Evolutionary conservation across 768 basidiomycete species (phyloP), one percentile per base, ranked within the genome.

Genomic region (Suillus fuscotomentosus): DNA sequence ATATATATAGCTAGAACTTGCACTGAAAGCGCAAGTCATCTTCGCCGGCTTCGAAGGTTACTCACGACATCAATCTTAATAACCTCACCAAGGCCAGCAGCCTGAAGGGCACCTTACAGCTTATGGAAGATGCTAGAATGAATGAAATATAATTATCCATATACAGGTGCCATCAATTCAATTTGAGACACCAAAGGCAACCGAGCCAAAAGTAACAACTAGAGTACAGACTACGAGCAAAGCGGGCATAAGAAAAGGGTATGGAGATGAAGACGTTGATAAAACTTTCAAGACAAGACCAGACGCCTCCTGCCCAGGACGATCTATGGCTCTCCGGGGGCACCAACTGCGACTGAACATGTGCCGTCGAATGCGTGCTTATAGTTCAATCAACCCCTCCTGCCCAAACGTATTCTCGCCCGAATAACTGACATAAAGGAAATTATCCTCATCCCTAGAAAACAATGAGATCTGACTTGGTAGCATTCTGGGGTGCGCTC

Each of bases 381-480:
- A 76, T 75, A 76, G 70, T 60, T 77, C 75, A 60, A 76, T 67
- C 73, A 71, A 71, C n/a, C 70, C 73, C 2, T 68, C 68, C 60
- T 66, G 69, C 64, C 95, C 94, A 71, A 97, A 97, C 42, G 93
- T 95, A 80, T 97, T 97, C 91, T 97, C 96, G 65, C 96, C 96
- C 45, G 95, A 97, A 82, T 98, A 99, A 74, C 93, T 94, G 66
- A 99, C 95, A 74, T 98, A 99, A 48, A 99, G 84, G 86, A 99
- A 99, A 67, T 95, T 95, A 76, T 99, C 97, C 76, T 99, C 97
- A 70, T 99, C 97, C 85, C 96, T 98, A 67, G 24, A 24, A 63
- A 60, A 63, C 5, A 67, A 54, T 81, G 69, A 81, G 75, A 63
- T 68, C 22, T 50, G 60, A 22, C 34, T 22, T n/a, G 65, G 60